Conservation (phyloP, 78 protist genomes). For the Parvularia atlantis region DNA sequence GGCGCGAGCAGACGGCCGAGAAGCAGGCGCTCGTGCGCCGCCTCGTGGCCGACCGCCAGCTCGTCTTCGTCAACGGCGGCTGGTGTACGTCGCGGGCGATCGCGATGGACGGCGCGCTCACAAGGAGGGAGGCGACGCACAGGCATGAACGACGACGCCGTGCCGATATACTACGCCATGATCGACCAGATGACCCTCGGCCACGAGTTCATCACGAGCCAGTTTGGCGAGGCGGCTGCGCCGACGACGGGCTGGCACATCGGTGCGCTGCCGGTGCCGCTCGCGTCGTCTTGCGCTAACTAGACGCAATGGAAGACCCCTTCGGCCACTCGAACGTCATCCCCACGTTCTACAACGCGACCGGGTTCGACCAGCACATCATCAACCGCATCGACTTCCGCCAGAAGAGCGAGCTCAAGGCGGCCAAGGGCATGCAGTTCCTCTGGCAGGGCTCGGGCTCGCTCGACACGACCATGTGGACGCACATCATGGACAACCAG, state of each 20-base stretch:
- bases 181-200: slow-evolving; percentile 72
- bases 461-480: too few species aligned
- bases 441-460: slow-evolving; percentile 57
- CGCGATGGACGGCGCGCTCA: too few species aligned
- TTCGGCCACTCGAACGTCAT: slow-evolving; percentile 56
- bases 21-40: neutral
- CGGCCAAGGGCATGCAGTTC: slow-evolving; percentile 44
- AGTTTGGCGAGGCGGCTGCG: too few species aligned
- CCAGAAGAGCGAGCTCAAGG: neutral
- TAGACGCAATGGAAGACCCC: too few species aligned
- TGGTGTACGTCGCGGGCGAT: too few species aligned
- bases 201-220: slow-evolving; percentile 10
- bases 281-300: too few species aligned
- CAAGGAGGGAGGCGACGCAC: too few species aligned
- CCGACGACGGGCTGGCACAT: too few species aligned
- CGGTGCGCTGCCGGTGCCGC: too few species aligned
- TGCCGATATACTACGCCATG: slow-evolving; percentile 12
- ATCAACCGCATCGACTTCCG: slow-evolving; percentile 39
- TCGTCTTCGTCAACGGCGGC: too few species aligned
- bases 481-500: too few species aligned
- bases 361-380: slow-evolving; percentile 40
- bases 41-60: neutral
- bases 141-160: slow-evolving; percentile 71
- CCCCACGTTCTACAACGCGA: slow-evolving; percentile 15
- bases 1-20: neutral